These are phyloP conservation scores for Hibiscus tridactylites DNA, from an alignment of 345 rosid species.

Conservation along the genomic window DNA sequence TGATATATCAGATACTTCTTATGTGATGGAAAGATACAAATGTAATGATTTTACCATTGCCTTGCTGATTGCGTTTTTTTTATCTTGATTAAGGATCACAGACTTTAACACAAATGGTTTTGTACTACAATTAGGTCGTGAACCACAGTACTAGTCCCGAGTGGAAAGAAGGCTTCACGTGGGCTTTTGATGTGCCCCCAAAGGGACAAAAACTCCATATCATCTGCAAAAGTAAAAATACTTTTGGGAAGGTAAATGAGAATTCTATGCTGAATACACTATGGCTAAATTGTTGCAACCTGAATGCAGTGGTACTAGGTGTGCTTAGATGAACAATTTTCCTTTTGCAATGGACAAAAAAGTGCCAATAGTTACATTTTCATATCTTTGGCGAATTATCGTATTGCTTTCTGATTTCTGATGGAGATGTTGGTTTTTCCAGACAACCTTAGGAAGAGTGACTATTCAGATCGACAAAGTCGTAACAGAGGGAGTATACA, in stretches of 20 bases:
- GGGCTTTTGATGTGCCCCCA: slow-evolving; percentile 91
- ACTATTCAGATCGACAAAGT: slow-evolving; percentile 86
- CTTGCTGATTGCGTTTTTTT: not conserved
- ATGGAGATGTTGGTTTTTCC: slow-evolving; percentile 22
- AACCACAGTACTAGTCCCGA: slow-evolving; percentile 62
- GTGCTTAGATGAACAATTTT: not conserved
- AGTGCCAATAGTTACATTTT: not conserved
- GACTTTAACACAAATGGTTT: not conserved
- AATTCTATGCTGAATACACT: not conserved
- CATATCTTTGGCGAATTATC: not conserved
- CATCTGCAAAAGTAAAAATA: slow-evolving; percentile 83
- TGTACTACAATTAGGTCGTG: slow-evolving; percentile 42
- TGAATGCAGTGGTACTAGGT: not conserved
- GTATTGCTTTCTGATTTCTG: slow-evolving; percentile 1
- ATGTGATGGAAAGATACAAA: not conserved
- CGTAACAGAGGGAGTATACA: slow-evolving; percentile 55
- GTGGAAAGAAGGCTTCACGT: slow-evolving; percentile 82
- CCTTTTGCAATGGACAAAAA: too few species aligned
- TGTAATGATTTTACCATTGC: not conserved
- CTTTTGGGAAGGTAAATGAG: slow-evolving; percentile 75
- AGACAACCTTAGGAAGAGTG: slow-evolving; percentile 76
- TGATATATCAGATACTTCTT: not conserved
- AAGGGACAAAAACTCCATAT: slow-evolving; percentile 92
- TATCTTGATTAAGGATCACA: not conserved
- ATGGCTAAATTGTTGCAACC: not conserved